Base-by-base conservation (phyloP, 495 filamentous ascomycete genomes). In the Glonium stellatum region DNA sequence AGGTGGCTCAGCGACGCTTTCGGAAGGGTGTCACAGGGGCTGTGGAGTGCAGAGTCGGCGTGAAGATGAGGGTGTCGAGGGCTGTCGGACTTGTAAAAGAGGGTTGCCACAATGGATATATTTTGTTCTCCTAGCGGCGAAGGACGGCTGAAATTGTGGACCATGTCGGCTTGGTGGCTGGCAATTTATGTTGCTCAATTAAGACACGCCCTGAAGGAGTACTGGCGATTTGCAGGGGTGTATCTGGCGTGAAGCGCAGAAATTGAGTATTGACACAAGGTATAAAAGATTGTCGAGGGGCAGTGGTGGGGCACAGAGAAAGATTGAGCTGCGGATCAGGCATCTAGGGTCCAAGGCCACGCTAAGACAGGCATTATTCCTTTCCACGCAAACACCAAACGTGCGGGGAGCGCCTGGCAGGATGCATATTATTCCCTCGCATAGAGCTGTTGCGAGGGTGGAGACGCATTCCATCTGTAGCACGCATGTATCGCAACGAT, bases 51-150 rank as follows among this genome's bases (percentile, higher is more conserved):
- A 25, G 53, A 36, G 27, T 67, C 65, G 44, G 65, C 23, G 50
- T 67, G 65, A 4, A 60, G 53, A 50, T 57, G 54, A 48, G 41
- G 42, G 61, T 67, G 65, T 42, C 41, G 49, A 6, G 63, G 65
- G 25, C 54, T 55, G 48, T 63, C 61, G 21, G 65, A 55, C 22
- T 66, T 65, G 66, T 68, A 68, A 60, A 68, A 68, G 55, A 69
- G 60, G 15, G 61, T 69, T 27, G 67, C 63, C 60, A 64, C 58
- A 22, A 69, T 50, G 39, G 58, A 59, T 35, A 50, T 46, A 11
- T 56, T 21, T 9, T 57, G 23, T 25, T 55, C 36, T 49, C 63
- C 58, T 37, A 61, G 54, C 27, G 60, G 15, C 8, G 51, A n/a
- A 5, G 52, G 34, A 5, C 21, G 31, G 36, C 19, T 54, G 23